Base-by-base conservation (phyloP, 2,329 filamentous ascomycete genomes). In the Cladosporium sp. region DNA sequence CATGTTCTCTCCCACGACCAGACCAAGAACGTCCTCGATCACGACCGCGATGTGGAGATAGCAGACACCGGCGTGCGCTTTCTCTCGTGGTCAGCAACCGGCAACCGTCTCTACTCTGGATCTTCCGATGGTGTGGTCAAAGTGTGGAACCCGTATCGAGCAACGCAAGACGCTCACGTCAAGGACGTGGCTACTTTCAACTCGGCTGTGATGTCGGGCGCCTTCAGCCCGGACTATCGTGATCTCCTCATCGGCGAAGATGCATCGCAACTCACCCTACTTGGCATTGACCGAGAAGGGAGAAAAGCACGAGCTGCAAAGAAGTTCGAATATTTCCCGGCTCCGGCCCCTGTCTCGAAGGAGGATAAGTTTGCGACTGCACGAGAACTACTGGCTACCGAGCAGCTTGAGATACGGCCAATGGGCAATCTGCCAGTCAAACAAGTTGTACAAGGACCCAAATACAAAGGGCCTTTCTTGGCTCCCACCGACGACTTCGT, bases 111-210 rank as follows among this genome's bases (percentile, higher is more conserved):
- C 8, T 85, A 82, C 67, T 84, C 81, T 22, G 84, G 84, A 15
- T 82, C 81, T 5, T 85, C 84, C 4, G 84, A 87, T 66, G 84
- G 84, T 3, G 72, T 81, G 0, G 72, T 87, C 39, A 85, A 85
- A 60, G 73, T 75, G 3, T 87, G 84, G 84, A 78, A 87, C 66
- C 79, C 84, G 2, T 77, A 80, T 45, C 75, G 76, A 9, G 75
- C 81, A 1, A 68, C 76, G 0, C 75, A 81, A 45, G 78, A 85
- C 68, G 76, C 76, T 0, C 76, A 80, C 36, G 70, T 84, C 20
- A 73, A 76, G n/a, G 78, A 86, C 60, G 69, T 82, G 1, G 74
- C 76, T 1, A 73, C 69, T 0, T 71, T 83, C 9, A 66, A 77
- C 4, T 80, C 82, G 3, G 83, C 81, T 1, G 76, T 87, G 47